Evolutionary conservation across 148 eudicot genomes (phyloP), one percentile per base, ranked within the genome.

Genomic region (Arctostaphylos glauca): DNA sequence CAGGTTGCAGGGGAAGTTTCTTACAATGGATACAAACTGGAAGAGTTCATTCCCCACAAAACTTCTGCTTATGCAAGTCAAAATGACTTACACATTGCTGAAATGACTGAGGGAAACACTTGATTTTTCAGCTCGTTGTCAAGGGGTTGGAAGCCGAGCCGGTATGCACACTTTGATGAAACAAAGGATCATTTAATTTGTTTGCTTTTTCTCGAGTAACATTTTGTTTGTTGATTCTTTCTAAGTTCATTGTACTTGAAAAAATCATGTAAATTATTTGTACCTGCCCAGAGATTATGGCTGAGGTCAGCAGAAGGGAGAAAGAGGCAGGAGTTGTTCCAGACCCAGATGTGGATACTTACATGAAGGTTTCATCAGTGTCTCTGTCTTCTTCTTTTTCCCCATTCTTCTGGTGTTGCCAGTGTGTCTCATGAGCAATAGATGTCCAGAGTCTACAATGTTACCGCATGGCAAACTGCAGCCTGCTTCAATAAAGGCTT

Each of bases 101-200:
- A 84, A 55, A 80, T 84, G 86, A 80, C 86, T 46, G 19, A 74
- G 86, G 76, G 83, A 84, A 84, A 74, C 86, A 80, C 80, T 84
- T 1, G 83, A 84, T 52, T 84, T 84, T 23, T 71, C 86, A 52
- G 74, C 86, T 15, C 44, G 76, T 60, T 84, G 83, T 60, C 86
- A 71, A 44, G 86, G 86, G 2, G 43, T 67, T 41, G 86, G 86
- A 66, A 84, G 55, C 15, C 44, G 80, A 52, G 80, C 74, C 74
- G 86, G 86, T 80, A 75, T 19, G 2, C 9, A 18, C 19, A 5
- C 18, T 41, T 68, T 0, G 9, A 68, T 18, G 19, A 41, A 41
- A 4, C 48, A 5, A 68, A 68, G 48, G 47, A 2, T 68, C 13
- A 1, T 52, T 44, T 54, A 74, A 48, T 7, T 19, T 41, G 23